Evolutionary conservation across 176 grass and related monocot genomes (phyloP).

Genomic region (Cymbopogon citratus): DNA sequence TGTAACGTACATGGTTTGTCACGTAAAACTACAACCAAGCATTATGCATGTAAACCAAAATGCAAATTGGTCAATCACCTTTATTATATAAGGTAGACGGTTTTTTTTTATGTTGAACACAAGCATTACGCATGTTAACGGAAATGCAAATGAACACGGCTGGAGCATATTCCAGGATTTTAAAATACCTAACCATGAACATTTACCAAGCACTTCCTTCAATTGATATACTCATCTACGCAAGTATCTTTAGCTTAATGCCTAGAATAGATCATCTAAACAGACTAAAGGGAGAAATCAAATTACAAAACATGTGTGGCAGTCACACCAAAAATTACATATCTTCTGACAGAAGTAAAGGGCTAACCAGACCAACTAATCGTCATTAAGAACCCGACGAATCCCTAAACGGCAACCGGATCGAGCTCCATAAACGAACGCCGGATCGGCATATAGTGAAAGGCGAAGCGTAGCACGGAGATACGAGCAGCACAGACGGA

Average conservation of each 20-base stretch:
- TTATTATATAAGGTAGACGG: background rate
- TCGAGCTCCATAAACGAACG: constrained; percentile 1
- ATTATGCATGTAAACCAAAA: background rate
- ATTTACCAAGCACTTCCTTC: background rate
- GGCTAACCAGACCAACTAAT: background rate
- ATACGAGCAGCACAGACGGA: background rate
- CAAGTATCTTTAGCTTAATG: background rate
- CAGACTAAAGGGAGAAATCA: background rate
- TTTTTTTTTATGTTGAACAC: background rate
- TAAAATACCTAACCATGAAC: background rate
- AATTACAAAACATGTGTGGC: background rate
- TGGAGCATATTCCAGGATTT: background rate
- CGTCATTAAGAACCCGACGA: background rate
- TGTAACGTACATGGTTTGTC: background rate
- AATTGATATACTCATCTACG: background rate
- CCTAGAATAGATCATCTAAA: background rate
- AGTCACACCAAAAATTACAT: background rate
- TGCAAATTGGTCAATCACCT: background rate
- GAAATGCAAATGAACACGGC: background rate
- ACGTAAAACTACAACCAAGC: background rate
- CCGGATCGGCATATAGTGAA: background rate
- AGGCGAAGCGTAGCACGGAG: background rate
- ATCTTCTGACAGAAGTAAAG: background rate
- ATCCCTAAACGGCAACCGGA: constrained; percentile 8
- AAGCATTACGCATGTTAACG: background rate